phyloP scores from a whole-genome alignment of 2,329 filamentous ascomycete species.

The Monilinia polystroma region DNA sequence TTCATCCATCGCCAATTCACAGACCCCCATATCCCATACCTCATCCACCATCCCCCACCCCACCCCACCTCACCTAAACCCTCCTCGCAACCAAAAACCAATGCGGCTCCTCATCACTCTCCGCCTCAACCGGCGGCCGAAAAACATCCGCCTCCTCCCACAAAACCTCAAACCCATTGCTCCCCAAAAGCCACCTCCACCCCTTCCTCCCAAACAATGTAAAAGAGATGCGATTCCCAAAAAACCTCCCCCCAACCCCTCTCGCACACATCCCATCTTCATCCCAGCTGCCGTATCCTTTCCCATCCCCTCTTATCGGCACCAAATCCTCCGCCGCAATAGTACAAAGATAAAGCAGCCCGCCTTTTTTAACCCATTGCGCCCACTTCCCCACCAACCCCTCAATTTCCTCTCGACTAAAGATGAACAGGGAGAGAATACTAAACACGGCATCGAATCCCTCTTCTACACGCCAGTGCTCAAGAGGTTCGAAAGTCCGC shows the following conservation, averaged over 20 bases:
- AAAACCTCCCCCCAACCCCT: background rate
- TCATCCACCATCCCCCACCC: background rate
- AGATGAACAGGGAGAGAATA: background rate
- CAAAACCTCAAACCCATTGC: slow-evolving; percentile 5
- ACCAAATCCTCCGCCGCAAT: slow-evolving; percentile 8
- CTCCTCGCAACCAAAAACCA: slow-evolving; percentile 2
- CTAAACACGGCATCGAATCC: background rate
- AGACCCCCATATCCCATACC: too few relatives aligned
- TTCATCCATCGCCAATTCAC: too few relatives aligned
- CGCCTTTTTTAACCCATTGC: background rate
- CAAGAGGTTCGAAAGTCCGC: background rate
- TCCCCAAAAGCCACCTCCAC: slow-evolving; percentile 12
- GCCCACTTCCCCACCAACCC: background rate
- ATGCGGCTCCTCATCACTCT: slow-evolving; percentile 1
- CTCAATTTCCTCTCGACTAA: background rate
- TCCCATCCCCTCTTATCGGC: background rate
- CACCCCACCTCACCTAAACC: background rate
- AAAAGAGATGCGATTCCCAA: background rate
- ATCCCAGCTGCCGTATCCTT: background rate
- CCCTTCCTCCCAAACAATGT: background rate
- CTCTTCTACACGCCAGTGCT: background rate
- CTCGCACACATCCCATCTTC: slow-evolving; percentile 6
- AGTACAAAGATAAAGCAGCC: background rate
- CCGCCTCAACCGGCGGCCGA: background rate
- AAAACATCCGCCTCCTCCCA: background rate